Base-by-base conservation (phyloP, 2,329 filamentous ascomycete genomes). In the Fusarium sp. region DNA sequence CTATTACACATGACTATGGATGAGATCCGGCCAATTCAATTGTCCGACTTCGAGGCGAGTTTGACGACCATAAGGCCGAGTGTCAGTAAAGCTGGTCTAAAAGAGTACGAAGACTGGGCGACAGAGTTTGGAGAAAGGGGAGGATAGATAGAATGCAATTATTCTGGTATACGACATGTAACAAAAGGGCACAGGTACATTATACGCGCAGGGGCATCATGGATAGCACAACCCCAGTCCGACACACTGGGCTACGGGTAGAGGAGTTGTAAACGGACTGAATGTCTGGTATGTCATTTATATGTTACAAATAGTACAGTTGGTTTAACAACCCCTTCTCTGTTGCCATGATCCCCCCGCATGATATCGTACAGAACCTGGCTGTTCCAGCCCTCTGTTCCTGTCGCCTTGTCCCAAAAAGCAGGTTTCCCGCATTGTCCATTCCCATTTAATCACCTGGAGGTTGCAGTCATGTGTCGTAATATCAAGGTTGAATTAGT, bases 41-140 rank as follows among this genome's bases (percentile, higher is more conserved):
- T 97, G 63, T 81, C 87, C 44, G 96, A 99, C 81, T 99, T 99
- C 77, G 86, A 93, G 78, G 90, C 93, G 20, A 98, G 95, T 83
- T 84, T 99, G 69, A 85, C 87, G 45, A 97, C 91, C 22, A 98
- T 99, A 73, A 88, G 96, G 52, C 96, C 96, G 0, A 97, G 94
- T 82, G 96, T 99, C 7, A 94, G 94, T 80, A 93, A 92, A 80
- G 87, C 94, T 60, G 95, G 96, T 0, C 83, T 99, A 44, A 93
- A 94, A 80, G 90, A 95, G 80, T 98, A 97, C 81, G 96, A 98
- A 82, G 93, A 97, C 72, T 99, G 96, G 96, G 95, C 96, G 6
- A 91, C 83, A 80, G 93, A 97, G 81, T 99, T 96, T 86, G 96
- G 96, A 51, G 96, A 99, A 83, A 86, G 96, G 45, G 96, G 95